Evolutionary conservation across 768 basidiomycete genomes (phyloP).

Genomic region (Tulasnella sp.): DNA sequence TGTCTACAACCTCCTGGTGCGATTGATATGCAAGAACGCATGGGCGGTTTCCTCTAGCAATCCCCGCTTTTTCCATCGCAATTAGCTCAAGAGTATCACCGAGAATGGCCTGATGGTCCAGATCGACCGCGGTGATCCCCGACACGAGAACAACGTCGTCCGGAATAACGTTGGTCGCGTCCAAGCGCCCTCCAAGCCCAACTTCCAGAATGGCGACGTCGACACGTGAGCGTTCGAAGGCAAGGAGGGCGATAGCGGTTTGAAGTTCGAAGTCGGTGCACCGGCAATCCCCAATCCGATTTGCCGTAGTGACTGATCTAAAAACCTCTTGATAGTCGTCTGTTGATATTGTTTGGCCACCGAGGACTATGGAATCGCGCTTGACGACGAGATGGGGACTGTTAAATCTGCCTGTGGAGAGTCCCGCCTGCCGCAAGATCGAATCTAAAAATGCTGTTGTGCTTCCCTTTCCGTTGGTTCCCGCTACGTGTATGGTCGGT

Average conservation of each 20-base stretch:
- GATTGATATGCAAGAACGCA: constrained; percentile 71
- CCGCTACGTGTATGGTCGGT: constrained; percentile 88
- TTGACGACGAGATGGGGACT: constrained; percentile 85
- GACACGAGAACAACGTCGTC: constrained; percentile 70
- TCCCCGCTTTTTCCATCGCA: constrained; percentile 79
- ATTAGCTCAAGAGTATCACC: constrained; percentile 77
- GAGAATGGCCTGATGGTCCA: constrained; percentile 92
- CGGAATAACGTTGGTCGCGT: constrained; percentile 91
- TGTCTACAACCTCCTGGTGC: constrained; percentile 47
- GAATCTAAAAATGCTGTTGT: constrained; percentile 82
- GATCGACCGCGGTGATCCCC: constrained; percentile 82
- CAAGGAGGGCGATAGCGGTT: constrained; percentile 73
- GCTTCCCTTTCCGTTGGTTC: constrained; percentile 98
- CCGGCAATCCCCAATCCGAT: constrained; percentile 50
- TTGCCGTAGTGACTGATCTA: constrained; percentile 53
- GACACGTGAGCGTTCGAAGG: constrained; percentile 69
- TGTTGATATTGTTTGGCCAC: constrained; percentile 56
- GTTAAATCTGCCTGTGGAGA: constrained; percentile 81
- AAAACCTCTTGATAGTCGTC: constrained; percentile 55
- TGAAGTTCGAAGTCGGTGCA: constrained; percentile 83
- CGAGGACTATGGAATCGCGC: constrained; percentile 74
- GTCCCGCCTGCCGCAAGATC: constrained; percentile 60
- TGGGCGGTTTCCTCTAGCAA: constrained; percentile 63
- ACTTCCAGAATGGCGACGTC: constrained; percentile 90
- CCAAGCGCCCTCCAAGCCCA: constrained; percentile 89